Conservation (phyloP, 1,284 basidiomycete species). For the Ustilago nuda region DNA sequence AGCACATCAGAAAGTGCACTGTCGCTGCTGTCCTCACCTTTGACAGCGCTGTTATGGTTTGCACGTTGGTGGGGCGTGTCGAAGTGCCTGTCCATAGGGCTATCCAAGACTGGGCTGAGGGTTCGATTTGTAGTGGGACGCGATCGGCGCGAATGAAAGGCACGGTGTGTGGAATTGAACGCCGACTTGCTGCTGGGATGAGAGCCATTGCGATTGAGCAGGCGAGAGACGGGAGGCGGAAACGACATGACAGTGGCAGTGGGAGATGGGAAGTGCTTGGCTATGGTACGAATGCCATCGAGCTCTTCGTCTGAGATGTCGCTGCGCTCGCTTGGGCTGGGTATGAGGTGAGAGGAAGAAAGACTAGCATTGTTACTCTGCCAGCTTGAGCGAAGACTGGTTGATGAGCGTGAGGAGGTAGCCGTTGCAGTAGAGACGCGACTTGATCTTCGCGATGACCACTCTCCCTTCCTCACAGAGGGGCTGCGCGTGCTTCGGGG, state of each 20-base stretch:
- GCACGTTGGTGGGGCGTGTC: neutral
- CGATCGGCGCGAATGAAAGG: neutral
- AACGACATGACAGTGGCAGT: neutral
- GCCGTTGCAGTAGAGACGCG: conserved; percentile 16
- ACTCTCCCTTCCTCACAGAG: neutral
- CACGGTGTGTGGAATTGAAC: neutral
- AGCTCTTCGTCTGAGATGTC: conserved; percentile 31
- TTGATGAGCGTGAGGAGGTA: conserved; percentile 19
- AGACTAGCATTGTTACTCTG: conserved; percentile 2
- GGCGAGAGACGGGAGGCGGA: neutral
- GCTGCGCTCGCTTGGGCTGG: conserved; percentile 8
- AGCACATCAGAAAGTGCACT: conserved; percentile 38
- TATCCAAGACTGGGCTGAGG: conserved; percentile 8
- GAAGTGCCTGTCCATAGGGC: neutral
- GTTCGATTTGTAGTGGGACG: neutral
- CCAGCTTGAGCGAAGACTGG: conserved; percentile 10
- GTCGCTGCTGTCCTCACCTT: conserved; percentile 29
- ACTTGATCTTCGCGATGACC: conserved; percentile 21
- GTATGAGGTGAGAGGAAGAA: conserved; percentile 4
- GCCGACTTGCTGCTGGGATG: conserved; percentile 3
- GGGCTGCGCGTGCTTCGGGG: conserved; percentile 9
- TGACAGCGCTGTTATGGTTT: neutral
- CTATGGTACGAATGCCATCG: conserved; percentile 28
- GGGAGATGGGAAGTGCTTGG: conserved; percentile 31
- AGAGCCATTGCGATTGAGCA: conserved; percentile 1